A percentile compares a stretch with the other conserved stretches of the same genome.
phyloP scores from a whole-genome alignment of 2,329 filamentous ascomycete species.

The Fusarium nisikadoi region DNA sequence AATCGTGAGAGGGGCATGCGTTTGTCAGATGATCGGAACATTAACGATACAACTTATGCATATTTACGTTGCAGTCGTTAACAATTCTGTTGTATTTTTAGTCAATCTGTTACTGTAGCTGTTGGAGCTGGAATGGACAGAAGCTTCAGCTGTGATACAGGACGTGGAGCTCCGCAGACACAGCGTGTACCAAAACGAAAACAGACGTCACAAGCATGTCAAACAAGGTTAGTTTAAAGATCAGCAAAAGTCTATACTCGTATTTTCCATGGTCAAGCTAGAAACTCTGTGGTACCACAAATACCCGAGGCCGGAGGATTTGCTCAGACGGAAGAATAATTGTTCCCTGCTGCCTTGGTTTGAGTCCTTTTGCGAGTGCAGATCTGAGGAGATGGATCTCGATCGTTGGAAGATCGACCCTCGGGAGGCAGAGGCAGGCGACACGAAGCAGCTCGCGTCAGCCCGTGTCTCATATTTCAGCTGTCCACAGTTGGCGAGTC shows the following conservation, averaged over 20 bases:
- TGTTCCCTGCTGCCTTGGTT: constrained; percentile 3
- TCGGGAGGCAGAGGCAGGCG: not conserved
- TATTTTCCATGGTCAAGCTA: constrained; percentile 9
- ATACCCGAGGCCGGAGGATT: constrained; percentile 7
- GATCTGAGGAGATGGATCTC: constrained; percentile 28
- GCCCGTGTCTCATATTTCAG: constrained; percentile 28
- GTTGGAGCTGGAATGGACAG: not conserved
- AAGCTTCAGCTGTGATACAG: not conserved
- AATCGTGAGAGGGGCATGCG: constrained; percentile 4
- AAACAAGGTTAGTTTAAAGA: not conserved
- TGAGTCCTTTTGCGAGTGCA: not conserved
- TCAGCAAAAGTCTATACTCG: not conserved
- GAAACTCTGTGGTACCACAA: constrained; percentile 6
- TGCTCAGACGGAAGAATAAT: constrained; percentile 9
- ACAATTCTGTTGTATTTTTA: not conserved
- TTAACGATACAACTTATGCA: not conserved
- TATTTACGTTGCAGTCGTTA: not conserved
- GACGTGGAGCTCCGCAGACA: not conserved
- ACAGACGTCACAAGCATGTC: constrained; percentile 7
- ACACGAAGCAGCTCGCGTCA: constrained; percentile 4
- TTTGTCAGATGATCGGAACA: constrained; percentile 7
- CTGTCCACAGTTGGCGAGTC: not conserved
- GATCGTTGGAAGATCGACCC: constrained; percentile 30
- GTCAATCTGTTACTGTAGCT: not conserved
- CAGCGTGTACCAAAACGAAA: not conserved